Conservation (phyloP, 1,139 yeast genomes). For the Pichia inconspicua region DNA sequence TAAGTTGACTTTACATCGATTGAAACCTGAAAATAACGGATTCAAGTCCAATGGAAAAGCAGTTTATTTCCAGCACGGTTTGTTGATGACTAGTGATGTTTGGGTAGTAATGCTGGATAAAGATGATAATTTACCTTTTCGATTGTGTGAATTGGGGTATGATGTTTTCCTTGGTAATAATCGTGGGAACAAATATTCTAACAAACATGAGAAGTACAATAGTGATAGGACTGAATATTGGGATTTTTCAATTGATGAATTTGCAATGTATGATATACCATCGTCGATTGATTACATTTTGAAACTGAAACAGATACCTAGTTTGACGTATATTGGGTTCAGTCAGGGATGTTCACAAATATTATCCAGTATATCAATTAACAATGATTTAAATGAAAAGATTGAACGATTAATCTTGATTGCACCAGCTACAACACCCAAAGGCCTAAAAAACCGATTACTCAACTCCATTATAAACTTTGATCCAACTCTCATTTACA, state of each 20-base stretch:
- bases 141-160: conserved; percentile 69
- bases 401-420: conserved; percentile 53
- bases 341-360: conserved; percentile 92
- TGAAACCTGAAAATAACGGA: conserved; percentile 25
- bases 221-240: conserved; percentile 53
- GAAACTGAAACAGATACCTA: conserved; percentile 33
- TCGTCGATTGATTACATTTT: conserved; percentile 60
- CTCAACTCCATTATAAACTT: conserved; percentile 73
- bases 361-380: conserved; percentile 70
- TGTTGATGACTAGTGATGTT: conserved; percentile 83
- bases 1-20: conserved; percentile 25
- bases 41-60: conserved; percentile 32
- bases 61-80: conserved; percentile 83
- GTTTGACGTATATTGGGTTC: conserved; percentile 70
- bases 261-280: conserved; percentile 78
- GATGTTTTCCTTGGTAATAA: conserved; percentile 94
- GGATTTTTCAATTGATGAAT: conserved; percentile 83
- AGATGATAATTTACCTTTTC: conserved; percentile 62
- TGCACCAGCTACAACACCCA: conserved; percentile 94
- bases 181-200: conserved; percentile 79
- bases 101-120: conserved; percentile 63
- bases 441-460: conserved; percentile 66
- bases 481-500: conserved; percentile 66
- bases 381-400: conserved; percentile 59
- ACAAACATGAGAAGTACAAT: conserved; percentile 23